Conservation (phyloP, 2,329 filamentous ascomycete species). For the Colletotrichum chlorophyti region DNA sequence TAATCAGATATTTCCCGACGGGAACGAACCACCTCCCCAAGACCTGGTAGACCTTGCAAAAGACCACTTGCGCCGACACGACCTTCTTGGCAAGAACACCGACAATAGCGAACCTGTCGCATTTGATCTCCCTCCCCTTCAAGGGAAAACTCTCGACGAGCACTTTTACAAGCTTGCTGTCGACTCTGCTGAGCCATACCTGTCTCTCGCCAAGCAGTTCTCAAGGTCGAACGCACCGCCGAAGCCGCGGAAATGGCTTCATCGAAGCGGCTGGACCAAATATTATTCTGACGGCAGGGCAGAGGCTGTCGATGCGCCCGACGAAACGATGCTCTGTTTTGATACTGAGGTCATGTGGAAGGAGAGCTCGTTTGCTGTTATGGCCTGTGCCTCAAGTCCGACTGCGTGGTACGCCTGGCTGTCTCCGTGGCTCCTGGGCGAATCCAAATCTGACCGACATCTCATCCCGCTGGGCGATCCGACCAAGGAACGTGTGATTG, state of each 20-base stretch:
- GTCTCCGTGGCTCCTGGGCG: conserved; percentile 90
- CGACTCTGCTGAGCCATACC: conserved; percentile 85
- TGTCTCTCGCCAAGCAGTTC: conserved; percentile 78
- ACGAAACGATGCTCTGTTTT: conserved; percentile 85
- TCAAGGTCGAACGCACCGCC: conserved; percentile 65
- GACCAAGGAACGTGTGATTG: conserved; percentile 74
- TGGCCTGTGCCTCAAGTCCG: conserved; percentile 92
- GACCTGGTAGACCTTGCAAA: conserved; percentile 81
- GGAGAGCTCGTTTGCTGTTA: conserved; percentile 88
- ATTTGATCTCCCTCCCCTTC: conserved; percentile 83
- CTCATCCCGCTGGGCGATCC: conserved; percentile 87
- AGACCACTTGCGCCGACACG: conserved; percentile 84
- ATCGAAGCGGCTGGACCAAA: conserved; percentile 90
- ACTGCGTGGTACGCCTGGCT: conserved; percentile 97
- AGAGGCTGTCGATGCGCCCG: conserved; percentile 76
- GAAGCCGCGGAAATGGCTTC: conserved; percentile 75
- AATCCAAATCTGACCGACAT: conserved; percentile 79
- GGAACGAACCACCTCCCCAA: conserved; percentile 62
- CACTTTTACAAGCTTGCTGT: conserved; percentile 90
- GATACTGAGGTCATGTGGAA: conserved; percentile 98
- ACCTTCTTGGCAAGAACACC: conserved; percentile 88
- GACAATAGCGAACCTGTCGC: conserved; percentile 78
- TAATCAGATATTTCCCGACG: conserved; percentile 77
- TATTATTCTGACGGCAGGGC: conserved; percentile 77
- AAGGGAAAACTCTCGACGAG: conserved; percentile 85